phyloP scores from a whole-genome alignment of 805 yeast species.

The Zygosaccharomyces bisporus region DNA sequence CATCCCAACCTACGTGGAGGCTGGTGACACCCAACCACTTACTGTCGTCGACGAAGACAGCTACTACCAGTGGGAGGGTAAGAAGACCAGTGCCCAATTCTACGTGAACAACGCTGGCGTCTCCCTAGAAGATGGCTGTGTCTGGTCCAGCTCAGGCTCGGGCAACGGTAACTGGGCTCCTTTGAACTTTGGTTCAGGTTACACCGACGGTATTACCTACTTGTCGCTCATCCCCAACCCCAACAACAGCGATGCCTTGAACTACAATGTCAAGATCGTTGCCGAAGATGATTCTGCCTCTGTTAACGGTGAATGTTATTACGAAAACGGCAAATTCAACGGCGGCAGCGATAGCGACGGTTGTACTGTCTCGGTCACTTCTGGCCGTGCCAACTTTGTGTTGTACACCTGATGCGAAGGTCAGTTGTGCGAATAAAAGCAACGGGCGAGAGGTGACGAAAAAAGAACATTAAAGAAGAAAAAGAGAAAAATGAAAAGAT shows the following conservation, averaged over 20 bases:
- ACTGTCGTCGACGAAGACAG: conserved; percentile 57
- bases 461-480: background rate
- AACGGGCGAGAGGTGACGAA: background rate
- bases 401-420: conserved; percentile 35
- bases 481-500: background rate
- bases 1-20: conserved; percentile 61
- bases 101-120: conserved; percentile 78
- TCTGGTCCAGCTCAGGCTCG: conserved; percentile 60
- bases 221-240: conserved; percentile 76
- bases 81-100: conserved; percentile 64
- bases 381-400: conserved; percentile 60
- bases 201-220: conserved; percentile 55
- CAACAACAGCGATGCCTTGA: conserved; percentile 52
- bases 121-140: conserved; percentile 61
- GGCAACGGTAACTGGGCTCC: conserved; percentile 81
- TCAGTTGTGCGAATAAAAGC: background rate
- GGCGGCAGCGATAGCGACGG: conserved; percentile 73
- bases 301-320: conserved; percentile 68
- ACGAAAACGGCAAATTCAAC: conserved; percentile 70
- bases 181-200: conserved; percentile 74
- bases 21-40: conserved; percentile 44
- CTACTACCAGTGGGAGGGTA: conserved; percentile 62
- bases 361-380: conserved; percentile 67
- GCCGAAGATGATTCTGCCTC: conserved; percentile 60
- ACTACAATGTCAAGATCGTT: conserved; percentile 72